A percentile compares a stretch with the other conserved stretches of the same genome.
phyloP scores from a whole-genome alignment of 2,329 filamentous ascomycete species.

The Parafenestella ontariensis region DNA sequence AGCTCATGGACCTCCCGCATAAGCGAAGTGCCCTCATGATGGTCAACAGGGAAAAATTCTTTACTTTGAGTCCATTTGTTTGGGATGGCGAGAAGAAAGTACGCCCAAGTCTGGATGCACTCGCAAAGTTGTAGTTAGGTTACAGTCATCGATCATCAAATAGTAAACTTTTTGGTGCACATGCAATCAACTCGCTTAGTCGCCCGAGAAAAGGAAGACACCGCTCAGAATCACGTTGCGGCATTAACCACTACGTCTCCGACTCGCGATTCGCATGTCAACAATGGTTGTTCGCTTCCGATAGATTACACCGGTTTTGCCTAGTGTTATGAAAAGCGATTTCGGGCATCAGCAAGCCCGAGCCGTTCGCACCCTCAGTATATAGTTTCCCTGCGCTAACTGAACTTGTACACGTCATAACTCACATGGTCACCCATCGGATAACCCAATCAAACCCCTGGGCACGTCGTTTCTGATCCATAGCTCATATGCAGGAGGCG shows the following conservation, averaged over 20 bases:
- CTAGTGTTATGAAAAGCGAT: not conserved
- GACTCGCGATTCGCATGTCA: not conserved
- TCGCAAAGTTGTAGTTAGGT: slow-evolving; percentile 37
- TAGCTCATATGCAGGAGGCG: slow-evolving; percentile 28
- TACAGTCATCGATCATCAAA: not conserved
- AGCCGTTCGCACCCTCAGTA: not conserved
- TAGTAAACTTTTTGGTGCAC: not conserved
- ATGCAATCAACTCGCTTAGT: not conserved
- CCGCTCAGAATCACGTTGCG: not conserved
- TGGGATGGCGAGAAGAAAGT: slow-evolving; percentile 48
- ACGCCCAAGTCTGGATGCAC: slow-evolving; percentile 42
- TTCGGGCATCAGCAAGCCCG: not conserved
- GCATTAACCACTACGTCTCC: not conserved
- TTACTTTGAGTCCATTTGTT: slow-evolving; percentile 67
- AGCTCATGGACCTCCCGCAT: slow-evolving; percentile 74
- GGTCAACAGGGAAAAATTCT: slow-evolving; percentile 72
- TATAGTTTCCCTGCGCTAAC: slow-evolving; percentile 3
- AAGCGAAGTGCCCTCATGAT: slow-evolving; percentile 73
- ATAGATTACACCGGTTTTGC: slow-evolving; percentile 5
- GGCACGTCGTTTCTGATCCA: not conserved
- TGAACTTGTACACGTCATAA: slow-evolving; percentile 15
- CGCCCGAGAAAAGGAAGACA: not conserved
- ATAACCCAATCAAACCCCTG: not conserved
- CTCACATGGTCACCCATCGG: not conserved
- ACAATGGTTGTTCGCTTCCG: not conserved